These are phyloP conservation scores for Lachancea waltii DNA, from an alignment of 805 yeast species.

Conservation along the genomic window DNA sequence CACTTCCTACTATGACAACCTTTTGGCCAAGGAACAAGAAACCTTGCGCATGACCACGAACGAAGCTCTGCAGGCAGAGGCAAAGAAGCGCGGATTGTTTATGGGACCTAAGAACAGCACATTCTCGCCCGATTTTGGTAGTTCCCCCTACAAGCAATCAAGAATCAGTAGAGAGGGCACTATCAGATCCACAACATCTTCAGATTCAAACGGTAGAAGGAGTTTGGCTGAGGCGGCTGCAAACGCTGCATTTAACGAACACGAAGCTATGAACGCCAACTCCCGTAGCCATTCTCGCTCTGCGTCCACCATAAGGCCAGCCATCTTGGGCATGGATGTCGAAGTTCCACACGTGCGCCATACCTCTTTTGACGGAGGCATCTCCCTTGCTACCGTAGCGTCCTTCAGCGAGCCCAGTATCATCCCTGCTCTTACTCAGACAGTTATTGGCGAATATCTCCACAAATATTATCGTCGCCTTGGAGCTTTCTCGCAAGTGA, in stretches of 20 bases:
- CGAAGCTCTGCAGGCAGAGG: conserved; percentile 40
- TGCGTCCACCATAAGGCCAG: conserved; percentile 5
- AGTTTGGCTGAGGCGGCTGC: conserved; percentile 28
- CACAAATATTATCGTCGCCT: conserved; percentile 77
- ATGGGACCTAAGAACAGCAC: conserved; percentile 13
- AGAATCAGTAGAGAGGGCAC: conserved; percentile 18
- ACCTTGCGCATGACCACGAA: conserved; percentile 41
- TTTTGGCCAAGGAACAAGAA: conserved; percentile 41
- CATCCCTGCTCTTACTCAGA: conserved; percentile 83
- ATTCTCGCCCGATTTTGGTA: conserved; percentile 17
- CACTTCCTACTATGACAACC: conserved; percentile 52
- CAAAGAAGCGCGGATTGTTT: conserved; percentile 44
- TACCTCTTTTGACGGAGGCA: conserved; percentile 31
- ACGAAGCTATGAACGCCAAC: conserved; percentile 18
- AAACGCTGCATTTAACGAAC: conserved; percentile 26
- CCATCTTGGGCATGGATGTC: conserved; percentile 2
- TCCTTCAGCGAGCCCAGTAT: conserved; percentile 63
- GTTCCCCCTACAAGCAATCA: conserved; percentile 7
- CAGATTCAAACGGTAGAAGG: conserved; percentile 21
- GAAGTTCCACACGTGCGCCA: conserved; percentile 4
- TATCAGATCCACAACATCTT: conserved; percentile 15
- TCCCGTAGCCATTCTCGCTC: conserved; percentile 13
- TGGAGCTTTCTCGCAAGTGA: conserved; percentile 63
- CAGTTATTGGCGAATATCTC: conserved; percentile 86
- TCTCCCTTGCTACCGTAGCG: conserved; percentile 47